Evolutionary conservation across 2,329 filamentous ascomycete species (phyloP).

Genomic region (Aphanocladium album): DNA sequence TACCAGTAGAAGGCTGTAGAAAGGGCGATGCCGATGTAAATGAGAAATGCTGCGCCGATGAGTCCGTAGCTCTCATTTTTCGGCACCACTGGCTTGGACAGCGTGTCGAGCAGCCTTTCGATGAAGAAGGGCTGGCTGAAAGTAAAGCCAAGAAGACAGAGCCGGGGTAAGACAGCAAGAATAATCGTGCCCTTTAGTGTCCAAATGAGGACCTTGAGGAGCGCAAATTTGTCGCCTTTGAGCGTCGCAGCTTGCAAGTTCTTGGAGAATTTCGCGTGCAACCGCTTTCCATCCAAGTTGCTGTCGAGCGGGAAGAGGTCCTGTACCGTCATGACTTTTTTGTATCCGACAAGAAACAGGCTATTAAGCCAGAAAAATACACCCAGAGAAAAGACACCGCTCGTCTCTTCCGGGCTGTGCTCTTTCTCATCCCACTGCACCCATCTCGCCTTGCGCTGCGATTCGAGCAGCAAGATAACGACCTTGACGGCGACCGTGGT

Average conservation of each 20-base stretch:
- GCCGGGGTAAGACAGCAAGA: slow-evolving; percentile 31
- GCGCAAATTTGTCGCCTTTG: slow-evolving; percentile 11
- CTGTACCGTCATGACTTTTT: slow-evolving; percentile 19
- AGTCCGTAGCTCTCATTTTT: slow-evolving; percentile 34
- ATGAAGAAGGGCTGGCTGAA: slow-evolving; percentile 42
- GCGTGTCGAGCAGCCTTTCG: slow-evolving; percentile 27
- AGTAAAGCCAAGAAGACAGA: slow-evolving; percentile 34
- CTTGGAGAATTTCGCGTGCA: not conserved
- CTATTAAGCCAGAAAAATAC: slow-evolving; percentile 32
- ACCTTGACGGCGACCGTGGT: slow-evolving; percentile 31
- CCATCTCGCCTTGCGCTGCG: slow-evolving; percentile 28
- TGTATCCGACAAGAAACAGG: slow-evolving; percentile 30
- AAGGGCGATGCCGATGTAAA: slow-evolving; percentile 37
- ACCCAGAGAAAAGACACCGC: slow-evolving; percentile 26
- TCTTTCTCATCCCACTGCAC: slow-evolving; percentile 22
- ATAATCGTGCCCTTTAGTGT: slow-evolving; percentile 29
- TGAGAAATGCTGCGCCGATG: slow-evolving; percentile 35
- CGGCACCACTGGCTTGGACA: slow-evolving; percentile 14
- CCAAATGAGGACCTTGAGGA: slow-evolving; percentile 26
- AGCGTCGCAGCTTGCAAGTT: not conserved
- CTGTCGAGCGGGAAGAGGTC: slow-evolving; percentile 33
- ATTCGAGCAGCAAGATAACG: slow-evolving; percentile 32
- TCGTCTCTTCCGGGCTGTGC: slow-evolving; percentile 36
- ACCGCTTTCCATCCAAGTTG: slow-evolving; percentile 18
- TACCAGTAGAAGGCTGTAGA: slow-evolving; percentile 36